Base-by-base conservation (phyloP, 2,329 filamentous ascomycete genomes). In the Xenoacremonium recifei region DNA sequence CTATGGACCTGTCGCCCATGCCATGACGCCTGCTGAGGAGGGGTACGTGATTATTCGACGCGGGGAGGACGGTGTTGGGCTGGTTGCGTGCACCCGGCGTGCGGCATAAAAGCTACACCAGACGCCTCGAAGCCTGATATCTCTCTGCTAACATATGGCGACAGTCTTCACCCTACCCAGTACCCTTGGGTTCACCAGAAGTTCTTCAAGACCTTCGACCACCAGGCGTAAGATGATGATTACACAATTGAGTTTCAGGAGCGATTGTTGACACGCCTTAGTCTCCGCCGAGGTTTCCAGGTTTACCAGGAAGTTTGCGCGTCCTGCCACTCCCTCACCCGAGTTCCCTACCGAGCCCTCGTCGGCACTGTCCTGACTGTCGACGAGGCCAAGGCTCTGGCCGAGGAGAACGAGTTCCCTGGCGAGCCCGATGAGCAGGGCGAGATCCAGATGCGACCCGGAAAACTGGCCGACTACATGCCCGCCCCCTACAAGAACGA, bases 261-360 rank as follows among this genome's bases (percentile, higher is more conserved):
- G 42, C 29, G 19, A 42, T 44, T 48, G 29, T 47, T 59, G 38
- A 55, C 42, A 35, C 48, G 30, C 15, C 31, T 37, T 56, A 96
- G 91, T 62, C 90, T 99, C 57, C 93, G 93, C 70, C 91, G 93
- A 77, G 93, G 93, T 73, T 99, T 97, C 84, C 91, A 96, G 76
- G 93, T 99, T 66, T 99, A 99, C 80, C 89, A 86, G 59, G 93
- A 99, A 76, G 93, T 99, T 64, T 99, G 93, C 80, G 84, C 91
- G 49, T 89, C 89, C 60, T 99, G 93, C 82, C 93, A 99, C 80
- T 99, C 93, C 51, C 85, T 99, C 52, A 85, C 78, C 71, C 89
- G 93, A 76, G 83, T 99, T 46, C 92, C 93, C 47, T 99, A 95
- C 82, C 89, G 93, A 70, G 65, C 87, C 45, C 80, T 97, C 50